Conservation (phyloP, 345 rosid species). For the Melaleuca quinquenervia region DNA sequence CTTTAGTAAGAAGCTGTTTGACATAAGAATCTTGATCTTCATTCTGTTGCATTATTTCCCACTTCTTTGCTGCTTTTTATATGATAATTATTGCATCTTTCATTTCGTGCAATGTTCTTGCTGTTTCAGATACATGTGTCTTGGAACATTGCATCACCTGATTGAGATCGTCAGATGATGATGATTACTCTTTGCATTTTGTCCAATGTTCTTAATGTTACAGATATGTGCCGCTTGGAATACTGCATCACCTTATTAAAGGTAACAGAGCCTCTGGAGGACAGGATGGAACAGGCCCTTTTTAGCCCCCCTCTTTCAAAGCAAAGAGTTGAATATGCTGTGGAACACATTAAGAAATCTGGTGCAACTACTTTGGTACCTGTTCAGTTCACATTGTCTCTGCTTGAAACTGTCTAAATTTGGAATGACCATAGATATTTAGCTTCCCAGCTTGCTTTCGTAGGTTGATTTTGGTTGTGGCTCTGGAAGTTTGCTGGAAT, state of each 20-base stretch:
- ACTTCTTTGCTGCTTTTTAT: background rate
- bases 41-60: background rate
- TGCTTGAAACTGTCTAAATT: background rate
- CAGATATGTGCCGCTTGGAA: slow-evolving; percentile 26
- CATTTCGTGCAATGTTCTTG: background rate
- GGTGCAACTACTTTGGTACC: slow-evolving; percentile 64
- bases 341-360: slow-evolving; percentile 63
- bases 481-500: slow-evolving; percentile 82
- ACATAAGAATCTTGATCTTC: background rate
- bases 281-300: slow-evolving; percentile 90
- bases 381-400: background rate
- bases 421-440: background rate
- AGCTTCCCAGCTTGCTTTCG: slow-evolving; percentile 4
- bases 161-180: slow-evolving; percentile 9
- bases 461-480: slow-evolving; percentile 95
- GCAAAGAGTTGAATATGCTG: slow-evolving; percentile 89
- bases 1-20: background rate
- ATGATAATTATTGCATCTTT: background rate
- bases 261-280: slow-evolving; percentile 71
- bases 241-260: slow-evolving; percentile 41
- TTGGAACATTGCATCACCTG: slow-evolving; percentile 23
- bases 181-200: background rate
- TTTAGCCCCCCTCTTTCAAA: slow-evolving; percentile 93
- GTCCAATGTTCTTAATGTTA: background rate
- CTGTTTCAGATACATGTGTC: background rate